Conservation (phyloP, 768 basidiomycete genomes). For the Holtermannia corniformis region DNA sequence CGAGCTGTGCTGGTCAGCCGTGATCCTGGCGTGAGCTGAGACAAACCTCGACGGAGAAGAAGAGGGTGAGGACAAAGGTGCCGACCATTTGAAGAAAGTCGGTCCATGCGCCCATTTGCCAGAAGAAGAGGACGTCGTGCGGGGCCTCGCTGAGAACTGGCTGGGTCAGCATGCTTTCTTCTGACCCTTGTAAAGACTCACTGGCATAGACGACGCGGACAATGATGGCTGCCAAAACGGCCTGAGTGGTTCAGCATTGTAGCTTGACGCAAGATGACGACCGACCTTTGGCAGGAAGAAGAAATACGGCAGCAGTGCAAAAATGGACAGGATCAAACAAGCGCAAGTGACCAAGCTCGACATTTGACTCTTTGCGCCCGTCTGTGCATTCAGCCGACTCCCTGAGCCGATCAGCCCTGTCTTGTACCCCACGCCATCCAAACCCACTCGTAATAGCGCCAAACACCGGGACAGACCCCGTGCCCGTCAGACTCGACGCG, state of each 20-base stretch:
- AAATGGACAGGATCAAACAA: slow-evolving; percentile 70
- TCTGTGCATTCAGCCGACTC: slow-evolving; percentile 80
- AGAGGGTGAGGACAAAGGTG: slow-evolving; percentile 76
- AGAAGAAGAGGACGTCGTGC: slow-evolving; percentile 75
- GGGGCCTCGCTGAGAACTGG: slow-evolving; percentile 48
- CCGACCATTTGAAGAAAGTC: slow-evolving; percentile 77
- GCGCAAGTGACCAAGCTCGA: slow-evolving; percentile 60
- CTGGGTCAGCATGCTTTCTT: neutral
- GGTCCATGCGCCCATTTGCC: slow-evolving; percentile 84
- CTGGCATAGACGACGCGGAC: slow-evolving; percentile 72
- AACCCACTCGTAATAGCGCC: slow-evolving; percentile 76
- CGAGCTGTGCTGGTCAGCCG: slow-evolving; percentile 46
- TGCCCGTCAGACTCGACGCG: slow-evolving; percentile 57
- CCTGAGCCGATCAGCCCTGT: slow-evolving; percentile 6
- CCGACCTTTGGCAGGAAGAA: slow-evolving; percentile 81
- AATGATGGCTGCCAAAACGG: slow-evolving; percentile 50
- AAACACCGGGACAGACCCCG: slow-evolving; percentile 82
- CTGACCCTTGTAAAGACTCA: slow-evolving; percentile 6
- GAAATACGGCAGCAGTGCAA: slow-evolving; percentile 77
- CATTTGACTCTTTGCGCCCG: slow-evolving; percentile 83
- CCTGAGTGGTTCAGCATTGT: slow-evolving; percentile 13
- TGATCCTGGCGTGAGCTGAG: neutral
- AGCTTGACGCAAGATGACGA: slow-evolving; percentile 9
- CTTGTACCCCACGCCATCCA: neutral
- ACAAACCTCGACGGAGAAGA: slow-evolving; percentile 72